Conservation (phyloP, 2,329 filamentous ascomycete species). For the Atkinsonella texensis region DNA sequence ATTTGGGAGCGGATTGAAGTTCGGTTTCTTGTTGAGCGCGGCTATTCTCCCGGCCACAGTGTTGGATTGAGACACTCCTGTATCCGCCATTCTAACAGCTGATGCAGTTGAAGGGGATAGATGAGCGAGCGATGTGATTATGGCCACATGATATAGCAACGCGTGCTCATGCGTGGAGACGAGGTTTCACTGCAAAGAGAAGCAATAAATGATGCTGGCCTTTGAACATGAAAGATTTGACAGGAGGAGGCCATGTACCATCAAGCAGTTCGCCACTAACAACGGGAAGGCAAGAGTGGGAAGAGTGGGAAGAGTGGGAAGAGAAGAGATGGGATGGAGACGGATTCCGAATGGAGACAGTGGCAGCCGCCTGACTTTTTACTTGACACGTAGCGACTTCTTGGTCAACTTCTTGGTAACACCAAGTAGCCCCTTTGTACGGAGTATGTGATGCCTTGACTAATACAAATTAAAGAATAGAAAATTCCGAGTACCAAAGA, state of each 20-base stretch:
- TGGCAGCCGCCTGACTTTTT: no score
- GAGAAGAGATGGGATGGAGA: constrained; percentile 6
- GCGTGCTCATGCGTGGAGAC: no score
- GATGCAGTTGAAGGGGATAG: background rate
- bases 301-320: no score
- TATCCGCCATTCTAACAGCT: constrained; percentile 39
- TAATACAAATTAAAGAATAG: no score
- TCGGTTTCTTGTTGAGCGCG: constrained; percentile 49
- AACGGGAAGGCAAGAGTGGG: background rate
- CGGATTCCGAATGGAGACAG: no score
- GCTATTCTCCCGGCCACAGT: constrained; percentile 51
- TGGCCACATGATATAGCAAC: background rate
- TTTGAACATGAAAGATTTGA: background rate
- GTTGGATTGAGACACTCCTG: constrained; percentile 49
- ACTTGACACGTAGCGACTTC: no score
- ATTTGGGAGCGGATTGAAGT: constrained; percentile 29
- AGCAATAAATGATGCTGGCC: background rate
- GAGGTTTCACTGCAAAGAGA: background rate
- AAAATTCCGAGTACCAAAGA: no score
- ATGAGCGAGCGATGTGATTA: background rate
- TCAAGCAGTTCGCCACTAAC: background rate
- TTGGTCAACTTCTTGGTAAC: no score
- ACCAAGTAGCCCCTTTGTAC: no score
- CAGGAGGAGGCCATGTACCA: background rate
- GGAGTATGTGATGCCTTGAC: no score